These are phyloP conservation scores for Pigoraptor vietnamica DNA, from an alignment of 78 protist genomes.

Conservation along the genomic window DNA sequence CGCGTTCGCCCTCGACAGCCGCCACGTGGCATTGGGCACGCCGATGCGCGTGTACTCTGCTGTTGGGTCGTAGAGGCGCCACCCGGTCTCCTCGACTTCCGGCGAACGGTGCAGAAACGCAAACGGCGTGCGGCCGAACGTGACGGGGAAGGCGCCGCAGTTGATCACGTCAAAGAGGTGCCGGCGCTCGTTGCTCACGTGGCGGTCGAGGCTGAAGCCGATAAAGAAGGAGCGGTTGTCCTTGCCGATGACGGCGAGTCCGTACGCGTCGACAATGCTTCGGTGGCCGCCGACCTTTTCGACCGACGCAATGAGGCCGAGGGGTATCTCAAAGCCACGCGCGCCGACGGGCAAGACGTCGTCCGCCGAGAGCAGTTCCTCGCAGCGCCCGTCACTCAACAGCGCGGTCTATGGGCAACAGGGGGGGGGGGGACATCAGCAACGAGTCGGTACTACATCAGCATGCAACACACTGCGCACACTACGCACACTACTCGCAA, in stretches of 20 bases:
- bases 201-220: neutral
- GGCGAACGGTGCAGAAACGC: neutral
- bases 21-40: constrained; percentile 43
- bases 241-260: neutral
- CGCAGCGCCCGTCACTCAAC: neutral
- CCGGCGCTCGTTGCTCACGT: neutral
- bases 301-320: neutral
- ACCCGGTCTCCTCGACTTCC: neutral
- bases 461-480: too few relatives aligned
- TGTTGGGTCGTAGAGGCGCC: neutral
- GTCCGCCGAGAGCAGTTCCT: neutral
- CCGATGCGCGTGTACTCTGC: constrained; percentile 45
- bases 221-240: neutral
- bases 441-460: too few relatives aligned
- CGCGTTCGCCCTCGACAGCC: neutral
- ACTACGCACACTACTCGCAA: neutral
- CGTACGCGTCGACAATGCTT: neutral
- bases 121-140: neutral
- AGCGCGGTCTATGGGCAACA: neutral
- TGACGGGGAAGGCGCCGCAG: neutral
- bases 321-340: neutral
- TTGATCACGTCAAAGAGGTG: neutral
- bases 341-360: neutral
- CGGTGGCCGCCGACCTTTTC: constrained; percentile 16
- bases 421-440: too few relatives aligned